Conservation (phyloP, 768 basidiomycete species). For the Leccinellum luteum region DNA sequence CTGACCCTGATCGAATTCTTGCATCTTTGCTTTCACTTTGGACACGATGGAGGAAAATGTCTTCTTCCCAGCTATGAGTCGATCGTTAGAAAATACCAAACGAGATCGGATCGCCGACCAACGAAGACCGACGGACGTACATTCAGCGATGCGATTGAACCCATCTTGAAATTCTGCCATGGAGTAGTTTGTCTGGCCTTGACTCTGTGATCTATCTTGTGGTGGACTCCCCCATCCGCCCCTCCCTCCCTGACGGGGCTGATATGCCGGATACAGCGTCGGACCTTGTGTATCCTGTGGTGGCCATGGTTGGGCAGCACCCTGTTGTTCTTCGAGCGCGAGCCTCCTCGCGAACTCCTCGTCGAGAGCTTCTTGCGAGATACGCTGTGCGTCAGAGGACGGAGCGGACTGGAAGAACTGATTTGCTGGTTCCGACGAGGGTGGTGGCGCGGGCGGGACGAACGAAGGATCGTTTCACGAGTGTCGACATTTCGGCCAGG, state of each 20-base stretch:
- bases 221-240: constrained; percentile 1
- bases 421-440: not conserved
- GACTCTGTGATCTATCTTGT: constrained; percentile 9
- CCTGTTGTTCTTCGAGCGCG: constrained; percentile 56
- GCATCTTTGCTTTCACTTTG: constrained; percentile 82
- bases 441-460: constrained; percentile 34
- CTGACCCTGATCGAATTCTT: constrained; percentile 64
- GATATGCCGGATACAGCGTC: constrained; percentile 24
- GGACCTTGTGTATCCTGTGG: constrained; percentile 9
- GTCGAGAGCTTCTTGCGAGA: constrained; percentile 67
- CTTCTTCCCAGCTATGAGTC: constrained; percentile 63
- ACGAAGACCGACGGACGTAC: constrained; percentile 40
- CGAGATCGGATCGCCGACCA: not conserved
- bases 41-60: constrained; percentile 69
- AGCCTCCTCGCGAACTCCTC: constrained; percentile 76
- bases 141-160: constrained; percentile 73
- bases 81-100: not conserved
- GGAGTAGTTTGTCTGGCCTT: constrained; percentile 41
- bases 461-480: constrained; percentile 84
- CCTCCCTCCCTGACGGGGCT: constrained; percentile 17
- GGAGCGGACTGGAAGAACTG: constrained; percentile 15
- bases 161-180: constrained; percentile 72
- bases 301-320: constrained; percentile 19
- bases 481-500: too few relatives aligned
- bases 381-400: constrained; percentile 20